Evolutionary conservation across 1,139 yeast genomes (phyloP), one percentile per base, ranked within the genome.

Genomic region (Williopsis jadinii): DNA sequence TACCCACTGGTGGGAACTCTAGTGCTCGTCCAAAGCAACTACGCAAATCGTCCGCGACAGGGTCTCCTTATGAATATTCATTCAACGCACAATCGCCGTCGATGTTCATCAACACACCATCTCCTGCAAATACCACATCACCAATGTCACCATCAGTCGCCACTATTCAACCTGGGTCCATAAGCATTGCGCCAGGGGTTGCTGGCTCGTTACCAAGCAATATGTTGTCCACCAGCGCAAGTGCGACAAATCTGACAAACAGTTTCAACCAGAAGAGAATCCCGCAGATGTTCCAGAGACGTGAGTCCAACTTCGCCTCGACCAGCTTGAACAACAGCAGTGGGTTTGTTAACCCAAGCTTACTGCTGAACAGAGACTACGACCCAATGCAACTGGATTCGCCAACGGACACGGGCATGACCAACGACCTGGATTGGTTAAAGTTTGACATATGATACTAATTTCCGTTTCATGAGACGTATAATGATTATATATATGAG

Each of bases 261-360:
- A 45, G 51, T 2, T 54, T 55, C 41, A 55, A 52, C 39, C 54
- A 53, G 13, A 55, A 55, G 41, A 44, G 59, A 35, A 53, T 55
- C 5, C 59, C 59, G 26, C 57, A 50, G 33, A 46, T 43, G 36
- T 41, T 51, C 47, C 44, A 51, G 40, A 44, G 46, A 27, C 39
- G 45, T 27, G 46, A 46, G 39, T 41, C 32, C 13, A 37, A 38
- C 24, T 26, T 39, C 5, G 30, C 30, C 30, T 11, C 11, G 5
- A 5, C 11, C 30, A 28, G 30, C 30, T 11, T n/a, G 11, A 28
- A 28, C 12, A 28, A 28, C 30, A 28, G 12, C 8, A 8, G 12
- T n/a, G 40, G 44, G 8, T 41, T 44, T 37, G 46, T 40, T 11
- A 44, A 46, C n/a, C 43, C 47, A 10, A 44, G 36, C 14, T 32